phyloP scores from a whole-genome alignment of 192 early-diverging fungal species.

The Backusella psychrophila region DNA sequence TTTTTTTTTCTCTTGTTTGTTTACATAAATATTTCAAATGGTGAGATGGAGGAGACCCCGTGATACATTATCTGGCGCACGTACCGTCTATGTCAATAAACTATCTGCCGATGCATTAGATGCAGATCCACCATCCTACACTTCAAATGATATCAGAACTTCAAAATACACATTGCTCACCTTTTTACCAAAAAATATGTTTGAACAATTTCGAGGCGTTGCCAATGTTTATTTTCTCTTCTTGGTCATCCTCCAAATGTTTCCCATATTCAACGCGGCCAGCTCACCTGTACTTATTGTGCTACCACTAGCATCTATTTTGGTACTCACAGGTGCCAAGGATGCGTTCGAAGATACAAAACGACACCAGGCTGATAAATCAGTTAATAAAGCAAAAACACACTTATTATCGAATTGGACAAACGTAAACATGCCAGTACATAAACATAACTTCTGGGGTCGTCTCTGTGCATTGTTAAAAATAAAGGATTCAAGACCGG shows the following conservation, averaged over 20 bases:
- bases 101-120: neutral
- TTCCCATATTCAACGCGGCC: constrained; percentile 44
- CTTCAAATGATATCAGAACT: constrained; percentile 75
- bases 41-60: neutral
- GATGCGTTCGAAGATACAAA: constrained; percentile 92
- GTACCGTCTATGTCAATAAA: constrained; percentile 1
- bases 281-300: constrained; percentile 77
- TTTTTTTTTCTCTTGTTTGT: neutral
- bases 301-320: constrained; percentile 77
- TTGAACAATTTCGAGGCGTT: constrained; percentile 90
- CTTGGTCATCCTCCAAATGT: constrained; percentile 80
- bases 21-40: neutral
- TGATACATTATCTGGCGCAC: neutral
- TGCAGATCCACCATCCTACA: neutral
- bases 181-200: constrained; percentile 92
- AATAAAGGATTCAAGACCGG: neutral
- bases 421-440: constrained; percentile 51
- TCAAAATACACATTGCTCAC: constrained; percentile 86
- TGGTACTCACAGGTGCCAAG: constrained; percentile 76
- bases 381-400: constrained; percentile 68
- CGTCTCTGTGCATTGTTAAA: neutral
- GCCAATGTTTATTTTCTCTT: constrained; percentile 95
- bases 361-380: constrained; percentile 81
- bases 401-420: constrained; percentile 55
- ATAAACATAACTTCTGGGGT: constrained; percentile 11